phyloP scores from a whole-genome alignment of 129 eudicot genomes.

The Flaveria ramosissima region DNA sequence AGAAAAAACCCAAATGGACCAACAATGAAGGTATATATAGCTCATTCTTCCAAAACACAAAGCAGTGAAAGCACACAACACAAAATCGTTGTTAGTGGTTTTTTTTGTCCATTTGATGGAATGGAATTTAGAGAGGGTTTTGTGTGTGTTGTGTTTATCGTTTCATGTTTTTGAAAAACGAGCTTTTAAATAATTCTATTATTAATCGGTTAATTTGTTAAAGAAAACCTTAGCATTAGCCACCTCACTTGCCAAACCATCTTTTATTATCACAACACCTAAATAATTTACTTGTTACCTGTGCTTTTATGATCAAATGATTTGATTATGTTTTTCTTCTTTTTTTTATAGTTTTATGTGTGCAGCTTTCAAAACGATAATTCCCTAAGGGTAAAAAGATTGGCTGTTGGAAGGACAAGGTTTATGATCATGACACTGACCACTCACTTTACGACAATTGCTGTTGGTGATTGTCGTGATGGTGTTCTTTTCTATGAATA shows the following conservation, averaged over 20 bases:
- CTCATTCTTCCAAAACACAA: neutral
- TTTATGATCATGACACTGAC: slow-evolving; percentile 81
- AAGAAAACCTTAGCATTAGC: neutral
- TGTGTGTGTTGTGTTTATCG: neutral
- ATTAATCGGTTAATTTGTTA: neutral
- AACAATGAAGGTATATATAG: neutral
- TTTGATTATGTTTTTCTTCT: slow-evolving; percentile 16
- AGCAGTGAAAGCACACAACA: neutral
- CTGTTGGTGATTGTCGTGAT: slow-evolving; percentile 99
- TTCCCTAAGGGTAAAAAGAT: slow-evolving; percentile 64
- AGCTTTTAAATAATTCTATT: neutral
- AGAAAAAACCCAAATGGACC: neutral
- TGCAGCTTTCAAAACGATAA: slow-evolving; percentile 84
- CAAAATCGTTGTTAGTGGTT: neutral
- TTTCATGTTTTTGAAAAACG: no score
- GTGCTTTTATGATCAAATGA: neutral
- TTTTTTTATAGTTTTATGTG: slow-evolving; percentile 75
- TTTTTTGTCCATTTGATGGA: neutral
- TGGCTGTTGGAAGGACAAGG: slow-evolving; percentile 78
- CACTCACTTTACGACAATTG: slow-evolving; percentile 79
- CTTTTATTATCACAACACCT: neutral
- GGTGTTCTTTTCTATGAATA: slow-evolving; percentile 86
- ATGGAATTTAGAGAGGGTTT: neutral
- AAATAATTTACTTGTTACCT: neutral
- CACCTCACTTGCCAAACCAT: neutral